Evolutionary conservation across 441 rosid species (phyloP).

Genomic region (Brassica balearica): DNA sequence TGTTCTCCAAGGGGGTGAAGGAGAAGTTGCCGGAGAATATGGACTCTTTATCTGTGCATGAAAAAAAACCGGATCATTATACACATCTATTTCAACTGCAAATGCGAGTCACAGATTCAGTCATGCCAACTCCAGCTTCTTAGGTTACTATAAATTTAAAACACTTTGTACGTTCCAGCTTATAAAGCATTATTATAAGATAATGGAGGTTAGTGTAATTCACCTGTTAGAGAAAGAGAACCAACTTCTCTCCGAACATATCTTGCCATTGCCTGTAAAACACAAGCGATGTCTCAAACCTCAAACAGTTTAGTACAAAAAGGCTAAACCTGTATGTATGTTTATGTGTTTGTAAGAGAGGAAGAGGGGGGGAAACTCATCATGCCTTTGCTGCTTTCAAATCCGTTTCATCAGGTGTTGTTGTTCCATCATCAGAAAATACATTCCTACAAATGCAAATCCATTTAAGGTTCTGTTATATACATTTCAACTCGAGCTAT

Average conservation of each 20-base stretch:
- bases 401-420: slow-evolving; percentile 66
- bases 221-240: slow-evolving; percentile 87
- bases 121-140: slow-evolving; percentile 23
- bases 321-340: slow-evolving; percentile 17
- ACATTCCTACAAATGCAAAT: slow-evolving; percentile 70
- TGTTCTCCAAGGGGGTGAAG: slow-evolving; percentile 69
- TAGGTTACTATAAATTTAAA: background rate
- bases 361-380: slow-evolving; percentile 41
- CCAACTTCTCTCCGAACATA: slow-evolving; percentile 79
- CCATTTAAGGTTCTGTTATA: slow-evolving; percentile 29
- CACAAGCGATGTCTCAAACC: slow-evolving; percentile 23
- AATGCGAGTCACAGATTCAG: background rate
- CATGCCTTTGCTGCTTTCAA: slow-evolving; percentile 77
- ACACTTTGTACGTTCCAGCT: background rate
- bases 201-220: slow-evolving; percentile 9
- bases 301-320: slow-evolving; percentile 9
- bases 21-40: slow-evolving; percentile 89
- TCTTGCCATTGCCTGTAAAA: slow-evolving; percentile 89
- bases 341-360: slow-evolving; percentile 40
- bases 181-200: slow-evolving; percentile 19
- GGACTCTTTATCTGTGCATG: slow-evolving; percentile 81
- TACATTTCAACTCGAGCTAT: background rate
- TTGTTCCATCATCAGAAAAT: slow-evolving; percentile 84
- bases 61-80: slow-evolving; percentile 23
- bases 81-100: background rate